phyloP scores from a whole-genome alignment of 306 rosid genomes.

The Mimosa bimucronata region DNA sequence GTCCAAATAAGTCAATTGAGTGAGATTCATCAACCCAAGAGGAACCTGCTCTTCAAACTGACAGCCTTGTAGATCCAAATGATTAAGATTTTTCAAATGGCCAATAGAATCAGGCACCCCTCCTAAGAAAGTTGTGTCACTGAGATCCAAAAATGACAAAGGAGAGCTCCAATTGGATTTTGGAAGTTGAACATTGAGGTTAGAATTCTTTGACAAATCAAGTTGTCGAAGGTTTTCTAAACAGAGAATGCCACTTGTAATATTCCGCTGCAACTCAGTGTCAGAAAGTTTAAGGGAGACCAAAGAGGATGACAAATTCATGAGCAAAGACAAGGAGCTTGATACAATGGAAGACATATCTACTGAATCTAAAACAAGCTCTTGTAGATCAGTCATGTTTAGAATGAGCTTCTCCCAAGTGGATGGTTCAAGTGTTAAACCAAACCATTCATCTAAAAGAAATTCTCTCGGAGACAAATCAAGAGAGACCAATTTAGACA shows the following conservation, averaged over 20 bases:
- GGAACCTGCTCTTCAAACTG: too few species aligned
- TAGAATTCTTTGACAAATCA: not conserved
- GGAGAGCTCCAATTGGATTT: not conserved
- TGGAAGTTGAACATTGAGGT: not conserved
- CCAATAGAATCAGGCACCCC: not conserved
- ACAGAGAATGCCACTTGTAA: too few species aligned
- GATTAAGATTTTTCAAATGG: not conserved
- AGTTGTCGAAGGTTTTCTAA: too few species aligned
- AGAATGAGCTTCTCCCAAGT: constrained; percentile 6
- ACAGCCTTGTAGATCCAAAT: too few species aligned
- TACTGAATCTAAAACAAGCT: not conserved
- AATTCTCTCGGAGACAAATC: not conserved
- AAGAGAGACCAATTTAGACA: constrained; percentile 18
- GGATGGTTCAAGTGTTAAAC: not conserved
- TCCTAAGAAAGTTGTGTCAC: not conserved
- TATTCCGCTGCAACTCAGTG: too few species aligned
- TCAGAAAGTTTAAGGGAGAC: too few species aligned
- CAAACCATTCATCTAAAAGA: not conserved
- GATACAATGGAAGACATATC: not conserved
- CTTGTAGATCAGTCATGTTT: constrained; percentile 12
- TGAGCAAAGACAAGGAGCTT: too few species aligned
- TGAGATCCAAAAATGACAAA: not conserved
- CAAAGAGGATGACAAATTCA: too few species aligned
- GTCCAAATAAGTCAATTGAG: too few species aligned
- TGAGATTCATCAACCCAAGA: too few species aligned